These are phyloP conservation scores for Pseudogymnoascus pannorum DNA, from an alignment of 2,329 filamentous ascomycete genomes.

Conservation along the genomic window DNA sequence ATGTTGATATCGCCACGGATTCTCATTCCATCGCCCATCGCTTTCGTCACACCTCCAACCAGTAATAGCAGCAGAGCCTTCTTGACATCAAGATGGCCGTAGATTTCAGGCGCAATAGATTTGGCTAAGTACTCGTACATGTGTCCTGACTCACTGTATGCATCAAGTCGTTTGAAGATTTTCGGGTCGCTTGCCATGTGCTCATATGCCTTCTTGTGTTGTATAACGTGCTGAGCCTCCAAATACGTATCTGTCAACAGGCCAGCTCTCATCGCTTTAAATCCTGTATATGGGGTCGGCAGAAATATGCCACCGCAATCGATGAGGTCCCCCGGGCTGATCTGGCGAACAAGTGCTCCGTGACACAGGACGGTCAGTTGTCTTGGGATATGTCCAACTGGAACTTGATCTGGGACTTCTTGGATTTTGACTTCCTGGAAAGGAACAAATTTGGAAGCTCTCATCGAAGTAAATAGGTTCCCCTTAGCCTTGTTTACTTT, in stretches of 20 bases:
- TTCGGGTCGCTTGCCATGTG: conserved; percentile 77
- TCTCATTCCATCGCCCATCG: conserved; percentile 96
- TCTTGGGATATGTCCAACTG: conserved; percentile 92
- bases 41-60: conserved; percentile 92
- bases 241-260: conserved; percentile 96
- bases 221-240: conserved; percentile 85
- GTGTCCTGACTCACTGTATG: conserved; percentile 76
- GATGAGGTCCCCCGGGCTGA: conserved; percentile 90
- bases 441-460: conserved; percentile 91
- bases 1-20: conserved; percentile 99
- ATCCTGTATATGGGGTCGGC: conserved; percentile 96
- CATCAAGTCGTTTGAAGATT: conserved; percentile 76
- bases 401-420: conserved; percentile 98
- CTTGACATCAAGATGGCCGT: conserved; percentile 92
- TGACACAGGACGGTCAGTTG: conserved; percentile 85
- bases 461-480: conserved; percentile 87
- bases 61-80: conserved; percentile 92
- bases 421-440: conserved; percentile 99
- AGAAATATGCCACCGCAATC: conserved; percentile 94
- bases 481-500: conserved; percentile 85
- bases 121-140: conserved; percentile 93
- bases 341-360: conserved; percentile 73
- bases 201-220: conserved; percentile 98
- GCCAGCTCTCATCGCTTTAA: conserved; percentile 92
- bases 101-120: conserved; percentile 97